These are phyloP conservation scores for Hymenoscyphus infarciens DNA, from an alignment of 2,329 filamentous ascomycete species.

Conservation along the genomic window DNA sequence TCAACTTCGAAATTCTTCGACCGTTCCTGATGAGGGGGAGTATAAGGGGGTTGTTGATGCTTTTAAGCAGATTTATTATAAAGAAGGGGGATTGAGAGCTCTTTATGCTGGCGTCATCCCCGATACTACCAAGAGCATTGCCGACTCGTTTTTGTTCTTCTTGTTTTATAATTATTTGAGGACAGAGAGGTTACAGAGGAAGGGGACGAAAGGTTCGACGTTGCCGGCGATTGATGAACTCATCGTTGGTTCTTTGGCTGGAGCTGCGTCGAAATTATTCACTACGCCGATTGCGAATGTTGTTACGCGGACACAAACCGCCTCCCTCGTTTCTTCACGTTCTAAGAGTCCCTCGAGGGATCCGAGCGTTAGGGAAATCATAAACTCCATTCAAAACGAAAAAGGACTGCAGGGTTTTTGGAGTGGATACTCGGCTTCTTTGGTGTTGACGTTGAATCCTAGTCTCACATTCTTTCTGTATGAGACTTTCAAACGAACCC, in stretches of 20 bases:
- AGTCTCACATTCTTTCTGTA: conserved; percentile 83
- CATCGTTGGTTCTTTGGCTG: conserved; percentile 67
- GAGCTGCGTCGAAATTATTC: conserved; percentile 69
- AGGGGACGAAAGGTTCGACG: conserved; percentile 35
- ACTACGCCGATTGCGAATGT: conserved; percentile 81
- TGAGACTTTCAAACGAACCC: conserved; percentile 60
- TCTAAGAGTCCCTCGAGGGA: conserved; percentile 27
- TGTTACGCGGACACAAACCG: conserved; percentile 76
- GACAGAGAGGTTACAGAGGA: conserved; percentile 38
- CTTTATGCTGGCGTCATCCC: conserved; percentile 66
- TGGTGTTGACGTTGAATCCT: conserved; percentile 81
- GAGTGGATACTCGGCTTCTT: conserved; percentile 79
- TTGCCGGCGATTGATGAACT: conserved; percentile 70
- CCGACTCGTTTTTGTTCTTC: conserved; percentile 84
- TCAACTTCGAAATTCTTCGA: conserved; percentile 44
- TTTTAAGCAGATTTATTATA: conserved; percentile 63
- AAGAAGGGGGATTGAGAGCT: conserved; percentile 63
- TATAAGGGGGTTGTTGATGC: conserved; percentile 69
- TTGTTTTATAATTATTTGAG: conserved; percentile 64
- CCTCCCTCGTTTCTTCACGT: conserved; percentile 46
- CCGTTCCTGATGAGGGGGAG: conserved; percentile 38
- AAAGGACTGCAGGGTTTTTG: conserved; percentile 75
- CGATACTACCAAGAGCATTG: conserved; percentile 63
- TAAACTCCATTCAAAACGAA: conserved; percentile 60
- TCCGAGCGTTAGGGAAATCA: conserved; percentile 50